Evolutionary conservation across 768 basidiomycete species (phyloP), one percentile per base, ranked within the genome.

Genomic region (Lactarius trivialis): DNA sequence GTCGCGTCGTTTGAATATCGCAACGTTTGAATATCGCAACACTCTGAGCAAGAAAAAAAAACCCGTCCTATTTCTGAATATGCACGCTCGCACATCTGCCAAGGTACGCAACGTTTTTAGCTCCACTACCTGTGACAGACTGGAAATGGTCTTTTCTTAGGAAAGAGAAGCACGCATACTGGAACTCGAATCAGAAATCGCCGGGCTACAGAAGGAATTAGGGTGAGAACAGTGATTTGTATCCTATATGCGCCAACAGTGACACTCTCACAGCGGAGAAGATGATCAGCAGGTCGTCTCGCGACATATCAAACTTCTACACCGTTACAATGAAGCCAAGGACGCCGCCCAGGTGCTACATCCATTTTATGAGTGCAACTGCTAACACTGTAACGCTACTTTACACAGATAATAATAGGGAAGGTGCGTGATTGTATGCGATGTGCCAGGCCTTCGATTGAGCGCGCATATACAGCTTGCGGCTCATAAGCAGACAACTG

Each of bases 261-360:
- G 21, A 26, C 34, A 17, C 12, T 58, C 34, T 24, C 37, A 19
- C 56, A 79, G 79, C 41, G 61, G 70, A 49, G 76, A 76, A 60
- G 79, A 82, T 36, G 79, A 84, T 0, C 81, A 85, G 49, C 73
- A 73, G 52, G 79, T 86, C 5, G 81, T 85, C 33, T 82, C 84
- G 63, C 72, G 75, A 8, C 86, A 89, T 65, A 89, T 89, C 69
- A 79, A 80, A 61, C 75, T 88, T 3, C 73, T 90, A 26, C 88
- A 90, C 71, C 77, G 75, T 41, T 91, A 90, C 61, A 90, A 90
- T 58, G 88, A 90, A 71, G 82, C 86, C 6, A 90, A 90, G 70
- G 89, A 91, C 69, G 89, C 88, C 4, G 80, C 86, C 2, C 89
- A 90, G 83, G 89, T 82, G 41, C 24, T 36, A 60, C 43, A 19